These are phyloP conservation scores for Penicillium sp. DNA, from an alignment of 2,329 filamentous ascomycete species.

Conservation along the genomic window DNA sequence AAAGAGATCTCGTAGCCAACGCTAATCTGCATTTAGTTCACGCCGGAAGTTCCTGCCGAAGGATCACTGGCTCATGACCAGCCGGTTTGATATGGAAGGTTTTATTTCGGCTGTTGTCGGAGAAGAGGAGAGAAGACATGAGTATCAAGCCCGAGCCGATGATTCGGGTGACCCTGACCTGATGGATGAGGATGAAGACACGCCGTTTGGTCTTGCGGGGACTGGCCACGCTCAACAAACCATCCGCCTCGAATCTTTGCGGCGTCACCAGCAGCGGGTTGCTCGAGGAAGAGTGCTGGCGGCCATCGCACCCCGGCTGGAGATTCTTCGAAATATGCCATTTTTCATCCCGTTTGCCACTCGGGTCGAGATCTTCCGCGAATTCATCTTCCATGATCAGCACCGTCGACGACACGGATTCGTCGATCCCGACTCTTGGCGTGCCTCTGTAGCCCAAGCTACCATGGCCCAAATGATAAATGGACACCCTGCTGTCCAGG, in stretches of 20 bases:
- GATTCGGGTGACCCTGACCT: slow-evolving; percentile 60
- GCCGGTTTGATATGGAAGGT: slow-evolving; percentile 81
- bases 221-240: slow-evolving; percentile 68
- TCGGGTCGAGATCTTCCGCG: slow-evolving; percentile 87
- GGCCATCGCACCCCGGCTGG: slow-evolving; percentile 80
- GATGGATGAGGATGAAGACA: slow-evolving; percentile 45
- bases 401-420: slow-evolving; percentile 70
- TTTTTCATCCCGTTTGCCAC: slow-evolving; percentile 95
- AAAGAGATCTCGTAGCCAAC: background rate
- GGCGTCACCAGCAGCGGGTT: slow-evolving; percentile 68
- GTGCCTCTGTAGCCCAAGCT: slow-evolving; percentile 62
- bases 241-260: slow-evolving; percentile 66
- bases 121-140: slow-evolving; percentile 80
- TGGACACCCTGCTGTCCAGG: slow-evolving; percentile 47
- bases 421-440: slow-evolving; percentile 77
- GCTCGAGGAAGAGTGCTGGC: slow-evolving; percentile 75
- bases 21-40: slow-evolving; percentile 57
- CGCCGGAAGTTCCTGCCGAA: slow-evolving; percentile 79
- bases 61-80: slow-evolving; percentile 95
- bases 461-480: slow-evolving; percentile 47
- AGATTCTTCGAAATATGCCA: slow-evolving; percentile 93
- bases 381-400: slow-evolving; percentile 89
- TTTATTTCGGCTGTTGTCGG: slow-evolving; percentile 86
- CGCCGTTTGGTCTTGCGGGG: slow-evolving; percentile 55
- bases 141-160: slow-evolving; percentile 68